These are phyloP conservation scores for Phlebiopsis gigantea DNA, from an alignment of 768 basidiomycete genomes.

Conservation along the genomic window DNA sequence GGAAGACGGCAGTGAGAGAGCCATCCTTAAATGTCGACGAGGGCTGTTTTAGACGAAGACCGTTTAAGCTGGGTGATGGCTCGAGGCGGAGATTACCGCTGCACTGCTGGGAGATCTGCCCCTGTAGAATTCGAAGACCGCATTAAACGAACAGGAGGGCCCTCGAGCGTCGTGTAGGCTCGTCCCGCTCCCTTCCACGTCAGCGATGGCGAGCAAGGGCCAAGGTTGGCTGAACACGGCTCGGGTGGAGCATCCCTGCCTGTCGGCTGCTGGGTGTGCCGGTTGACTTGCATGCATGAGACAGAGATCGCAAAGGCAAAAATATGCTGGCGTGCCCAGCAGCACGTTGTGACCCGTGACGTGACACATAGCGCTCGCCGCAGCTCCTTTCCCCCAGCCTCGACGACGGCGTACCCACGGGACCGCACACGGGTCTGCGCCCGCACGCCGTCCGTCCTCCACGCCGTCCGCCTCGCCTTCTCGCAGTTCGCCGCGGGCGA, in stretches of 20 bases:
- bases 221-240: background rate
- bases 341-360: background rate
- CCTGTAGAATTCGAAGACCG: background rate
- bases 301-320: background rate
- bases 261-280: background rate
- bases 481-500: background rate
- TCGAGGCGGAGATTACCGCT: background rate
- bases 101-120: background rate
- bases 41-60: no score
- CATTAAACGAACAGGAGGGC: background rate
- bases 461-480: background rate
- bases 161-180: background rate
- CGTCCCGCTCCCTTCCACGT: background rate
- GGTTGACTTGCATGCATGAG: background rate
- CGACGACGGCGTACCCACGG: background rate
- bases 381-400: background rate
- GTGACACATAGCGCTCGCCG: background rate
- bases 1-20: background rate
- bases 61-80: no score
- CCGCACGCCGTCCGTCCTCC: background rate
- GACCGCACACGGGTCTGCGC: background rate
- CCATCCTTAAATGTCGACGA: background rate
- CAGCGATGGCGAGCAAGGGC: background rate
- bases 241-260: background rate
- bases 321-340: background rate